These are phyloP conservation scores for Stereum hirsutum DNA, from an alignment of 1,284 basidiomycete species.

Conservation along the genomic window DNA sequence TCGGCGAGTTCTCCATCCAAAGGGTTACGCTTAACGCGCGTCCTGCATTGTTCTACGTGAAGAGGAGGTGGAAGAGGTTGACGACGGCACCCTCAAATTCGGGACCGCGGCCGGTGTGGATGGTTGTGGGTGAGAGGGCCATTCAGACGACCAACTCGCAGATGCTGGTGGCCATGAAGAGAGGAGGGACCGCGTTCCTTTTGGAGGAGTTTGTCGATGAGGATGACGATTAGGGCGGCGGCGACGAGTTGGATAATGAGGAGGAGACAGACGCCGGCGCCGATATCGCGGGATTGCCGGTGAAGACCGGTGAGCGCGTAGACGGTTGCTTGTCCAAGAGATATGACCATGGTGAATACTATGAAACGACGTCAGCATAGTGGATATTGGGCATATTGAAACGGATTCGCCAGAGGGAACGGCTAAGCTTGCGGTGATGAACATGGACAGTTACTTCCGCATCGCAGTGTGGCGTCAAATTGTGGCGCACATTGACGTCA, in stretches of 20 bases:
- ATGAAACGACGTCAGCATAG: too few species aligned
- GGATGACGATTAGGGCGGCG: constrained; percentile 93
- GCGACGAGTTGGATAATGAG: constrained; percentile 94
- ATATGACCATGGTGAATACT: constrained; percentile 97
- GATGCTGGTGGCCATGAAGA: constrained; percentile 99
- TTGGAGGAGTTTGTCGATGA: constrained; percentile 97
- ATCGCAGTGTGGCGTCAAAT: too few species aligned
- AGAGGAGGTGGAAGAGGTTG: constrained; percentile 94
- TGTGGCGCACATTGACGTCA: too few species aligned
- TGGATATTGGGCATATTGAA: too few species aligned
- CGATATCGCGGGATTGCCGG: constrained; percentile 88
- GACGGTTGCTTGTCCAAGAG: constrained; percentile 94
- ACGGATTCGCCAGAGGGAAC: too few species aligned
- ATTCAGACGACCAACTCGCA: constrained; percentile 99
- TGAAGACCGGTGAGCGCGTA: constrained; percentile 97
- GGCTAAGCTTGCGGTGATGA: too few species aligned
- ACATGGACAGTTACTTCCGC: too few species aligned
- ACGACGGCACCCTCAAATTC: constrained; percentile 98
- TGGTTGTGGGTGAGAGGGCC: constrained; percentile 95
- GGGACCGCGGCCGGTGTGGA: constrained; percentile 97
- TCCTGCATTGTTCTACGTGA: constrained; percentile 98
- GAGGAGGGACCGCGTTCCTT: constrained; percentile 98
- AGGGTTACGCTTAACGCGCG: constrained; percentile 96
- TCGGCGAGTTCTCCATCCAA: constrained; percentile 95
- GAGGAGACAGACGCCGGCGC: constrained; percentile 92